Evolutionary conservation across 352 stramenopile genomes (phyloP), one percentile per base, ranked within the genome.

Genomic region (Globisporangium megalacanthum): DNA sequence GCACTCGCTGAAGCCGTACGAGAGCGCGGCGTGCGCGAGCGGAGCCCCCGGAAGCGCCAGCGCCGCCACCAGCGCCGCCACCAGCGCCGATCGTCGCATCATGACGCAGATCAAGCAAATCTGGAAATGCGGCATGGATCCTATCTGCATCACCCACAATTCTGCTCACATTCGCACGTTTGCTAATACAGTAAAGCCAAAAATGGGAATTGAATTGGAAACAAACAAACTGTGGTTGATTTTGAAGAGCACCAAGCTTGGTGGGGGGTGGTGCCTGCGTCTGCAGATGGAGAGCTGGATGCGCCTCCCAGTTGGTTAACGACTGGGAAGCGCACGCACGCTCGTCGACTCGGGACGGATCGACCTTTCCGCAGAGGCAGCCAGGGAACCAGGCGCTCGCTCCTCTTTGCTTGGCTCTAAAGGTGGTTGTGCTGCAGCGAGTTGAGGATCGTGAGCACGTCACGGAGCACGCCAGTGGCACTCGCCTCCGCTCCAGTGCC

Each of bases 1-100:
- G 61, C 81, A 94, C 63, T 91, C 81, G 60, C 79, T 81, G 53
- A 90, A 94, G 62, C 81, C 83, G 52, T 92, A 94, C 46, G 61
- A 64, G 54, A 86, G 81, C 33, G 39, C 10, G 6, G 55, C 20
- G 1, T 3, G 6, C 22, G 8, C 47, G 19, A 37, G 47, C 47
- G 19, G 47, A 22, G 19, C 7, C 15, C 6, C 13, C 42, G 20
- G 11, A 19, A 47, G 42, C 42, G 25, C 25, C 25, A 29, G 25
- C 25, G 25, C 25, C 25, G 25, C 25, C 25, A 29, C 25, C 25
- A 29, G 25, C 25, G 25, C 25, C 25, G 25, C 25, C 25, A 29
- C 25, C 25, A 29, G 25, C 25, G 25, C 25, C 25, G 25, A 29
- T 29, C 25, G 25, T 4, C 25, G 25, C 25, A 29, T 29, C 25